Conservation (phyloP, 169 alveolate species). For the Cryptosporidium sp. region DNA sequence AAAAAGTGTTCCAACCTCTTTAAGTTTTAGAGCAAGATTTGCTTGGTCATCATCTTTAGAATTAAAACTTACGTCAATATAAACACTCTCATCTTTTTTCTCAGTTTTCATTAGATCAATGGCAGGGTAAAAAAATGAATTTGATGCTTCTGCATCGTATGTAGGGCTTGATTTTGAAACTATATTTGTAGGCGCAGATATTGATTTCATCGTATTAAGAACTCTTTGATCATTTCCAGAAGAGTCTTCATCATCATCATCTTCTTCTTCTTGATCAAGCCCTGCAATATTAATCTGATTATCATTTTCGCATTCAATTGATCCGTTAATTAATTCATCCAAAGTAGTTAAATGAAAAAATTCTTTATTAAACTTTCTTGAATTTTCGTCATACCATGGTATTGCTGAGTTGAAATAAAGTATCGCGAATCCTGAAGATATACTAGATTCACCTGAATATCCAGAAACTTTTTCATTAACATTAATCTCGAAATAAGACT, state of each 20-base stretch:
- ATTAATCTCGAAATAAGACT: constrained; percentile 57
- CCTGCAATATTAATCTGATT: not conserved
- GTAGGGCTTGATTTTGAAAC: constrained; percentile 28
- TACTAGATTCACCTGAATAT: constrained; percentile 61
- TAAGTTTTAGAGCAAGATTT: constrained; percentile 58
- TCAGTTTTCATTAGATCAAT: constrained; percentile 63
- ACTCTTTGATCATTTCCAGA: constrained; percentile 44
- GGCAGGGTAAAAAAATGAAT: constrained; percentile 63
- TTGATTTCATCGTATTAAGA: constrained; percentile 62
- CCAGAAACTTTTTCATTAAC: constrained; percentile 69
- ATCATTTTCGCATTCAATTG: constrained; percentile 18
- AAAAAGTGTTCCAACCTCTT: constrained; percentile 55
- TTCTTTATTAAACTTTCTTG: constrained; percentile 26
- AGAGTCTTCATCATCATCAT: not conserved
- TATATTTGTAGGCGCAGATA: constrained; percentile 61
- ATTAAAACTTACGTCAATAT: constrained; percentile 16
- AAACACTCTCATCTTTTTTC: constrained; percentile 11
- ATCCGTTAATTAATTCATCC: constrained; percentile 50
- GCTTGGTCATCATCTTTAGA: constrained; percentile 69
- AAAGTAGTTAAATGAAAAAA: constrained; percentile 62
- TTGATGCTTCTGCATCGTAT: constrained; percentile 59
- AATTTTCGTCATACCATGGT: constrained; percentile 74
- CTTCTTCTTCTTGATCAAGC: constrained; percentile 21
- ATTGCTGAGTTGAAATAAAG: constrained; percentile 55
- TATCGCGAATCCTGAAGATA: constrained; percentile 66